Base-by-base conservation (phyloP, 2,329 filamentous ascomycete genomes). In the Clonostachys solani region DNA sequence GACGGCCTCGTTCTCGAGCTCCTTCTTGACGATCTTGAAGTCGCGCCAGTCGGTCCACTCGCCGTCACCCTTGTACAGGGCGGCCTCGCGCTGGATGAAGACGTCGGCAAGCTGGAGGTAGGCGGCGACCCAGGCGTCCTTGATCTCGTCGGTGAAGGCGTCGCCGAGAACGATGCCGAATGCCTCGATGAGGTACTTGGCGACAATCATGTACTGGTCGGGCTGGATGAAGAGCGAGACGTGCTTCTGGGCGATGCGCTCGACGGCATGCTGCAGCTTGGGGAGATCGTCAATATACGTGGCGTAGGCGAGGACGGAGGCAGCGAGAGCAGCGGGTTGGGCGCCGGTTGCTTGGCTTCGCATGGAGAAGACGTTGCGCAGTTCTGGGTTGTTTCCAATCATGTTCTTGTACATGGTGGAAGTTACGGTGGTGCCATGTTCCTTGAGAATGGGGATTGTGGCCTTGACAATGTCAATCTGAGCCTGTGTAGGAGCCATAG, bases 201-300 rank as follows among this genome's bases (percentile, higher is more conserved):
- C 87, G 3, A 92, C 87, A 33, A 89, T 77, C 45, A 73, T 66
- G 61, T 92, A 92, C 46, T 90, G 83, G 18, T 83, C 84, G 1
- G 87, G 75, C 52, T 73, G 68, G 57, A 92, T 78, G 59, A 80
- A 81, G n/a, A 92, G 74, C 2, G 81, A 86, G 19, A 77, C 85
- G 59, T 92, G 87, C 68, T 90, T 91, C 58, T 90, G 81, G 48
- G 83, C 84, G 53, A 92, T 90, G 56, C 84, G 78, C 63, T 89
- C 83, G 13, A 81, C 71, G 34, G 68, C 69, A 33, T 77, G 72
- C 12, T 62, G 62, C 5, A 91, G 72, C 17, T 71, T 77, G 42
- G 74, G 77, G 1, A 89, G 74, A 59, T 89, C 76, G 63, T 89
- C 85, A 58, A 92, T 86, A 64, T 89, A 75, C 34, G 74, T 69